phyloP scores from a whole-genome alignment of 2,329 filamentous ascomycete genomes.

The Exophiala calicioides region DNA sequence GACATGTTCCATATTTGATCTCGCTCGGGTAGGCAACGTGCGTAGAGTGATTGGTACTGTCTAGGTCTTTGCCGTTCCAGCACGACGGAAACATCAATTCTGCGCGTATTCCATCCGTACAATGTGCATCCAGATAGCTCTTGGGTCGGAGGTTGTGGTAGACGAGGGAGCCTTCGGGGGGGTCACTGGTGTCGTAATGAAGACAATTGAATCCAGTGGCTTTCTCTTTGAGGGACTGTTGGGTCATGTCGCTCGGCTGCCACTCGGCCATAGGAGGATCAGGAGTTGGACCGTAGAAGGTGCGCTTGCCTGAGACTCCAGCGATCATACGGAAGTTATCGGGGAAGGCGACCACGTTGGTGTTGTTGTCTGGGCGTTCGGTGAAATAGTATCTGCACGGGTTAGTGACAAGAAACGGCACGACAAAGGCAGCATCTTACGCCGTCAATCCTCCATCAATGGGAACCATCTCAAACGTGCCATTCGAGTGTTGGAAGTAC shows the following conservation, averaged over 20 bases:
- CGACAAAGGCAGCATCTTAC: slow-evolving; percentile 52
- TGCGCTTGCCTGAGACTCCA: slow-evolving; percentile 67
- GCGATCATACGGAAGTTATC: slow-evolving; percentile 78
- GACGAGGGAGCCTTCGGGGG: slow-evolving; percentile 71
- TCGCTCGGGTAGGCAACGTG: slow-evolving; percentile 78
- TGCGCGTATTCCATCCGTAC: slow-evolving; percentile 75
- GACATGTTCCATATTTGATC: slow-evolving; percentile 76
- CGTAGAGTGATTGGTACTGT: slow-evolving; percentile 56
- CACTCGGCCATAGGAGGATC: slow-evolving; percentile 71
- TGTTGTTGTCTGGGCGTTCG: slow-evolving; percentile 34
- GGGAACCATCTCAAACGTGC: slow-evolving; percentile 66
- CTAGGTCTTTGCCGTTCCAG: slow-evolving; percentile 72
- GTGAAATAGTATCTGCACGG: slow-evolving; percentile 76
- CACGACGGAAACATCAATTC: slow-evolving; percentile 89
- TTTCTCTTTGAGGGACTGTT: slow-evolving; percentile 72
- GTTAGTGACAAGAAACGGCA: not conserved
- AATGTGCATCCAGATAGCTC: slow-evolving; percentile 75
- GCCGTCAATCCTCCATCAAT: slow-evolving; percentile 83
- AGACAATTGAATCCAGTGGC: slow-evolving; percentile 94
- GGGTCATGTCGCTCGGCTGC: slow-evolving; percentile 64
- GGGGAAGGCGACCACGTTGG: slow-evolving; percentile 63
- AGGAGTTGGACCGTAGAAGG: slow-evolving; percentile 69
- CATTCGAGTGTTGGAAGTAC: slow-evolving; percentile 73
- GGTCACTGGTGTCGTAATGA: slow-evolving; percentile 63
- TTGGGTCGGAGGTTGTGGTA: slow-evolving; percentile 83